Base-by-base conservation (phyloP, 441 rosid species). In the Aleurites moluccanus region DNA sequence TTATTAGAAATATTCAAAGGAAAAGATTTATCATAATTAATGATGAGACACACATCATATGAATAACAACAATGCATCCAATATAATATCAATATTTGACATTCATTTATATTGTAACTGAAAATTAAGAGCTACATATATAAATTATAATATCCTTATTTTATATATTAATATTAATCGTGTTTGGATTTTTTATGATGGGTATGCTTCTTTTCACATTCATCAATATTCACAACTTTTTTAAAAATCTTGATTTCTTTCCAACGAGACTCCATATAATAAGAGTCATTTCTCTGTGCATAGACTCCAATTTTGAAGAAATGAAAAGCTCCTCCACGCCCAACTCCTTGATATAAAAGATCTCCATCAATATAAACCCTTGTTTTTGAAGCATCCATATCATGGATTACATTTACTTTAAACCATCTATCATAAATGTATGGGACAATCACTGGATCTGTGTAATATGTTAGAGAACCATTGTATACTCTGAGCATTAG, bases 181-280 rank as follows among this genome's bases (percentile, higher is more conserved):
- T 45, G 16, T 45, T 14, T 14, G 13, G 16, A 45, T n/a, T 55
- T 56, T 56, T 30, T 28, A 16, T 27, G 7, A 1, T 0, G 10
- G 10, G 3, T 49, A n/a, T n/a, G 28, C 27, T 40, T 64, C 28
- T 38, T 38, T 10, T 40, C 9, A 64, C 50, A n/a, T 4, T 3
- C 21, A 52, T 20, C n/a, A 52, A 52, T 2, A 3, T 6, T n/a
- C 2, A 18, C 70, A 59, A 25, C 35, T 64, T 72, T 75, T 3
- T 65, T 77, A 18, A 77, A 65, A 76, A 81, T 76, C 27, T 65
- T 79, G 57, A 84, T 77, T 2, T 57, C 81, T 40, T 67, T 83
- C 86, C 86, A 81, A 25, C 82, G 74, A 40, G 86, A 82, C 69
- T 84, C 85, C 85, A 80, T 75, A 3, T 75, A 74, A 27, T 64